Evolutionary conservation across 768 basidiomycete species (phyloP), one percentile per base, ranked within the genome.

Genomic region (Hirschioporus abietinus): DNA sequence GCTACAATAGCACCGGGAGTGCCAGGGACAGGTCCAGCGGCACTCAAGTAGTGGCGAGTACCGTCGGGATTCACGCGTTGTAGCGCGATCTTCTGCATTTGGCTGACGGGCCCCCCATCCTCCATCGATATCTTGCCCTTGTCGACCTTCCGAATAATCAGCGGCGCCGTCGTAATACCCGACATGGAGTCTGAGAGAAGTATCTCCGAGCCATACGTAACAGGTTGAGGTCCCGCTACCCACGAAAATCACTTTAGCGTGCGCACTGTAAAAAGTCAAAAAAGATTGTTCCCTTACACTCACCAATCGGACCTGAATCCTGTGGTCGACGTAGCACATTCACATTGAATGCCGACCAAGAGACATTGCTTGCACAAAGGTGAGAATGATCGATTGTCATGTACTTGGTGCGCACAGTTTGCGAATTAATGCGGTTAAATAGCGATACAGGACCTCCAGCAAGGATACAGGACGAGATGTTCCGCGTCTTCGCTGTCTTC

Each of bases 371-470:
- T n/a, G 94, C 92, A 78, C 90, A 91, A 66, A 94, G 79, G 73
- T 89, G 87, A 64, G 85, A 87, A 71, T 88, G 86, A 71, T 96
- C 93, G 75, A 96, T 89, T 65, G 92, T 93, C 92, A 98, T 95
- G 77, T 96, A 98, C 81, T 96, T 96, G 66, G 95, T 97, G 74
- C 95, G 90, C 67, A 96, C 95, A 52, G 95, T 95, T 79, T 98
- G 95, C 17, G 92, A 93, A 78, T 96, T 95, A 83, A 98, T 94
- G 73, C 95, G 90, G 76, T 95, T 95, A 84, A 95, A 96, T 61
- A 98, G 85, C 64, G 93, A 93, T 63, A 98, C 92, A 36, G 93
- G 91, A 24, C 93, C 91, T 62, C 92, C 91, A 30, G 90, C 90
- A 65, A 94, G 84, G 76, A 97, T 94, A 80, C 94, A 96, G 24